phyloP scores from a whole-genome alignment of 2,329 filamentous ascomycete species.

The Epichloe gansuensis region DNA sequence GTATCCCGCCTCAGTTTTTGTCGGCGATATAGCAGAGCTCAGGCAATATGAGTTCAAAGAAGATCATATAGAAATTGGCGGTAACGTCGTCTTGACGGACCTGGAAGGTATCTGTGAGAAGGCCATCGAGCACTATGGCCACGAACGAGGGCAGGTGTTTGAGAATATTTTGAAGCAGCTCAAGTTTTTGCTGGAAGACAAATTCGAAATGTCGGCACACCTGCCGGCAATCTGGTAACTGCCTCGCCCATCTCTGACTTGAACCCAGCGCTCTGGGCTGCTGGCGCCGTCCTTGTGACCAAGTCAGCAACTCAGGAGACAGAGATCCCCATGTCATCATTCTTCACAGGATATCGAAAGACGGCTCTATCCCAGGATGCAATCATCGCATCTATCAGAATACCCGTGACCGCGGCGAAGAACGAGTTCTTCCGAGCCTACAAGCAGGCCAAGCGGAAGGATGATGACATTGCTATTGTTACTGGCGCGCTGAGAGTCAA shows the following conservation, averaged over 20 bases:
- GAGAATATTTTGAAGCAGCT: constrained; percentile 88
- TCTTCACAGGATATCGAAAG: constrained; percentile 83
- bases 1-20: constrained; percentile 80
- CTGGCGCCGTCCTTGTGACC: constrained; percentile 69
- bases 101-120: constrained; percentile 74
- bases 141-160: constrained; percentile 63
- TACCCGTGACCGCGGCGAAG: constrained; percentile 62
- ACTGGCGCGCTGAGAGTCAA: constrained; percentile 72
- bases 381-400: constrained; percentile 75
- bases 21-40: constrained; percentile 86
- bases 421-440: constrained; percentile 82
- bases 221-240: constrained; percentile 85
- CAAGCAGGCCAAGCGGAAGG: constrained; percentile 94
- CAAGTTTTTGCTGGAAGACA: constrained; percentile 90
- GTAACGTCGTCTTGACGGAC: constrained; percentile 86
- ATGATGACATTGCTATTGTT: constrained; percentile 97
- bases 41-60: constrained; percentile 70
- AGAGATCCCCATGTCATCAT: constrained; percentile 82
- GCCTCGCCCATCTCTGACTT: constrained; percentile 94
- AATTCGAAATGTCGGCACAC: constrained; percentile 94
- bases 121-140: constrained; percentile 69
- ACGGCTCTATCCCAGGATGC: constrained; percentile 74
- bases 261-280: constrained; percentile 85
- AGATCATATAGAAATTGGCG: constrained; percentile 79
- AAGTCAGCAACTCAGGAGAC: constrained; percentile 62